These are phyloP conservation scores for Alternaria brassicicola DNA, from an alignment of 2,329 filamentous ascomycete genomes.

Conservation along the genomic window DNA sequence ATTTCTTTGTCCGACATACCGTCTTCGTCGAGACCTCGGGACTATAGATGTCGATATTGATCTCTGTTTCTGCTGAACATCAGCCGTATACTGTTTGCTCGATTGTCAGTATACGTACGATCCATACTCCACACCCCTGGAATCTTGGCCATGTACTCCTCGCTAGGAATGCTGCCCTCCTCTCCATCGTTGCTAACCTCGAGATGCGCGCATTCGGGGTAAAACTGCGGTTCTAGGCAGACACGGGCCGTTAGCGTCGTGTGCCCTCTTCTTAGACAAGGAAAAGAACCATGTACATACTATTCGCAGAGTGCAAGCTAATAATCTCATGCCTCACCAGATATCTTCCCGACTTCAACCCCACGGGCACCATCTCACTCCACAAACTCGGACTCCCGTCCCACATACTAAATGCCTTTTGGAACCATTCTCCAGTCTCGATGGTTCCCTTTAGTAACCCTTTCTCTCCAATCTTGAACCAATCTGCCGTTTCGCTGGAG, in stretches of 20 bases:
- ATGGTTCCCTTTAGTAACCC: constrained; percentile 30
- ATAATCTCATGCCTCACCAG: constrained; percentile 40
- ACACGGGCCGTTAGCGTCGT: not conserved
- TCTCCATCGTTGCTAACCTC: constrained; percentile 28
- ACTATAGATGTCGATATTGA: constrained; percentile 39
- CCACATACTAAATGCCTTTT: constrained; percentile 32
- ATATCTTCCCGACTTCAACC: constrained; percentile 32
- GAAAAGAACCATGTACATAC: not conserved
- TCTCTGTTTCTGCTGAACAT: constrained; percentile 35
- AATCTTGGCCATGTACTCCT: constrained; percentile 36
- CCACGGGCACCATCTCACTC: constrained; percentile 30
- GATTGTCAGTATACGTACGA: constrained; percentile 25
- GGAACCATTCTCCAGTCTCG: constrained; percentile 35
- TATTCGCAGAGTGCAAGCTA: constrained; percentile 36
- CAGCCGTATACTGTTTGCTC: not conserved
- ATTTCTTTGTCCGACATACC: constrained; percentile 14
- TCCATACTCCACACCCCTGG: constrained; percentile 41
- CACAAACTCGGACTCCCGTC: constrained; percentile 36
- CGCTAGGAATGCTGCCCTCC: constrained; percentile 8
- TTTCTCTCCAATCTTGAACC: constrained; percentile 41
- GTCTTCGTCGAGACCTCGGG: constrained; percentile 27
- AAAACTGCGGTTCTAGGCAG: constrained; percentile 30
- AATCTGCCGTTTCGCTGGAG: constrained; percentile 19
- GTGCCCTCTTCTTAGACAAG: accelerated
- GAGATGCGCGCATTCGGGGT: constrained; percentile 41